These are phyloP conservation scores for Cyclotella kingstonii DNA, from an alignment of 108 stramenopile species.

Conservation along the genomic window DNA sequence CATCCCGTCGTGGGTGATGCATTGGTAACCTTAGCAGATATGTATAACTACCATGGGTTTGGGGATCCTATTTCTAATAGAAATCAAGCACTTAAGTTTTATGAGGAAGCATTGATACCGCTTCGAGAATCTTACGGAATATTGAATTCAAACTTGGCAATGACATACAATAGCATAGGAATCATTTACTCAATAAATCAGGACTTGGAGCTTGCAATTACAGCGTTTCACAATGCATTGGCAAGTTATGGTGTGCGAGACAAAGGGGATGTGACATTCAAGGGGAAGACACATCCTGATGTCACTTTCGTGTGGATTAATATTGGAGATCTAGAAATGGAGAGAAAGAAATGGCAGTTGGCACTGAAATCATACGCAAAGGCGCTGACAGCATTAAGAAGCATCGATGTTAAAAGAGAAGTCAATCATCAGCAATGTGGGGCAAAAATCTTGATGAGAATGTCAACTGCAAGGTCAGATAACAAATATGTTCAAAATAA, in stretches of 20 bases:
- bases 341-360: slow-evolving; percentile 38
- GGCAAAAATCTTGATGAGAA: slow-evolving; percentile 21
- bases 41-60: slow-evolving; percentile 31
- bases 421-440: slow-evolving; percentile 11
- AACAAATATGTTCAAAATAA: slow-evolving; percentile 10
- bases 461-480: slow-evolving; percentile 8
- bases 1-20: slow-evolving; percentile 41
- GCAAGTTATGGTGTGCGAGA: slow-evolving; percentile 40
- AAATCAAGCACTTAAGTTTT: slow-evolving; percentile 36
- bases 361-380: slow-evolving; percentile 40
- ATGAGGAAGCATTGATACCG: slow-evolving; percentile 29
- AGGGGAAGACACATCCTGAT: slow-evolving; percentile 20
- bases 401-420: slow-evolving; percentile 20
- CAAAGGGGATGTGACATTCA: slow-evolving; percentile 9
- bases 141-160: slow-evolving; percentile 26
- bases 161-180: slow-evolving; percentile 35
- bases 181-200: slow-evolving; percentile 28
- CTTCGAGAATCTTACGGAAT: slow-evolving; percentile 28
- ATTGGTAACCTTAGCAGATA: slow-evolving; percentile 27
- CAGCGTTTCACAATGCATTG: slow-evolving; percentile 40
- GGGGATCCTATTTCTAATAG: slow-evolving; percentile 13
- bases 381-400: slow-evolving; percentile 31
- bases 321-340: slow-evolving; percentile 39
- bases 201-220: slow-evolving; percentile 37
- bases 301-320: slow-evolving; percentile 46